Evolutionary conservation across 805 yeast genomes (phyloP).

Genomic region (Sugiyamaella boreocaroliniensis): DNA sequence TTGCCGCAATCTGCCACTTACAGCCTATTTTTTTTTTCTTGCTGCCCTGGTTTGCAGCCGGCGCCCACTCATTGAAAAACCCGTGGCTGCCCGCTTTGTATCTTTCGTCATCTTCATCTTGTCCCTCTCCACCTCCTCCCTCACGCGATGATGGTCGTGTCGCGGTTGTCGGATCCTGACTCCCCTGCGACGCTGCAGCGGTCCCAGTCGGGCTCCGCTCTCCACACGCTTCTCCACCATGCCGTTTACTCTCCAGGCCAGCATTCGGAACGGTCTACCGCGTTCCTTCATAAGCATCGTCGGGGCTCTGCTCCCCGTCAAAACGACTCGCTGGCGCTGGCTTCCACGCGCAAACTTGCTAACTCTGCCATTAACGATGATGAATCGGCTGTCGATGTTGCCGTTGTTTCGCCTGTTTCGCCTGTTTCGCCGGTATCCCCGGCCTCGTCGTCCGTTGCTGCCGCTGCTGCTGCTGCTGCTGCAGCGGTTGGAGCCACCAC

Average conservation of each 20-base stretch:
- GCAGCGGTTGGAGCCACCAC: too few species aligned
- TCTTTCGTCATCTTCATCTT: background rate
- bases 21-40: background rate
- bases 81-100: background rate
- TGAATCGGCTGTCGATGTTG: background rate
- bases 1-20: background rate
- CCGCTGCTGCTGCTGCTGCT: background rate
- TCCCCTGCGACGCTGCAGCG: constrained; percentile 3
- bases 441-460: background rate
- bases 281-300: constrained; percentile 16
- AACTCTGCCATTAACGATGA: background rate
- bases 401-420: background rate
- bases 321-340: background rate
- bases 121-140: background rate
- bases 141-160: background rate
- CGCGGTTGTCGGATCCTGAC: background rate
- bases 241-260: constrained; percentile 12
- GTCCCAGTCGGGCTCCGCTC: constrained; percentile 2
- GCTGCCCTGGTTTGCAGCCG: background rate
- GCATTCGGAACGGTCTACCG: constrained; percentile 11
- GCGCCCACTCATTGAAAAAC: background rate
- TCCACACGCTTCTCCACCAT: constrained; percentile 1
- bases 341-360: background rate
- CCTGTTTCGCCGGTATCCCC: background rate
- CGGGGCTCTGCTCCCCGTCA: constrained; percentile 10